Evolutionary conservation across 257 asterid species (phyloP).

Genomic region (Mitragyna speciosa): DNA sequence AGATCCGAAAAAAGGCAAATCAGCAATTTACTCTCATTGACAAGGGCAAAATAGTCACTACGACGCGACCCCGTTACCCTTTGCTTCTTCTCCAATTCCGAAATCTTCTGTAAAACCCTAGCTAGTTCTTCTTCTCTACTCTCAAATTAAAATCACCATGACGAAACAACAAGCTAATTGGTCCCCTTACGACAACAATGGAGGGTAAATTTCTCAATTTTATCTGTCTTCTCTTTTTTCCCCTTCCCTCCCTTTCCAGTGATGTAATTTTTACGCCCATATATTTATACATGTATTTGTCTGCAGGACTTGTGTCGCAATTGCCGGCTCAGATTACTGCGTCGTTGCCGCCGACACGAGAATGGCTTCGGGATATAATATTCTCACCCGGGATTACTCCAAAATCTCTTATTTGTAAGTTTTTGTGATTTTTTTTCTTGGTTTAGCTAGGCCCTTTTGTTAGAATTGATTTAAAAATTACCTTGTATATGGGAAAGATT

Average conservation of each 20-base stretch:
- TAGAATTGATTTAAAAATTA: not conserved
- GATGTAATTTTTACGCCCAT: too few relatives aligned
- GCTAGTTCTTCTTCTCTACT: not conserved
- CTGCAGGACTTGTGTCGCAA: slow-evolving; percentile 76
- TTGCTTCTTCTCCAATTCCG: not conserved
- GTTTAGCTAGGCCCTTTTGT: not conserved
- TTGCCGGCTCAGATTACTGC: slow-evolving; percentile 89
- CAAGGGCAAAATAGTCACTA: not conserved
- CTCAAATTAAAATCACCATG: slow-evolving; percentile 35
- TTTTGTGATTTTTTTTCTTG: not conserved
- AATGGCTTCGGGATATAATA: slow-evolving; percentile 63
- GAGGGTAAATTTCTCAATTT: slow-evolving; percentile 50
- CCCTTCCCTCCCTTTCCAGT: not conserved
- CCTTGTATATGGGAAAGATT: not conserved
- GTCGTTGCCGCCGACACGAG: slow-evolving; percentile 90
- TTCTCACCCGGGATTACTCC: slow-evolving; percentile 84
- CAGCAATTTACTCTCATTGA: not conserved
- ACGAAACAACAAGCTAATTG: slow-evolving; percentile 75
- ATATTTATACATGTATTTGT: not conserved
- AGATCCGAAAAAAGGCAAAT: too few relatives aligned
- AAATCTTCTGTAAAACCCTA: not conserved
- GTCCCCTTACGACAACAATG: slow-evolving; percentile 93
- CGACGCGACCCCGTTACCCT: not conserved
- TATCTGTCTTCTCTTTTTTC: not conserved
- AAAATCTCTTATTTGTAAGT: slow-evolving; percentile 64